Evolutionary conservation across 805 yeast species (phyloP), one percentile per base, ranked within the genome.

Genomic region (Kuraishia floccosa): DNA sequence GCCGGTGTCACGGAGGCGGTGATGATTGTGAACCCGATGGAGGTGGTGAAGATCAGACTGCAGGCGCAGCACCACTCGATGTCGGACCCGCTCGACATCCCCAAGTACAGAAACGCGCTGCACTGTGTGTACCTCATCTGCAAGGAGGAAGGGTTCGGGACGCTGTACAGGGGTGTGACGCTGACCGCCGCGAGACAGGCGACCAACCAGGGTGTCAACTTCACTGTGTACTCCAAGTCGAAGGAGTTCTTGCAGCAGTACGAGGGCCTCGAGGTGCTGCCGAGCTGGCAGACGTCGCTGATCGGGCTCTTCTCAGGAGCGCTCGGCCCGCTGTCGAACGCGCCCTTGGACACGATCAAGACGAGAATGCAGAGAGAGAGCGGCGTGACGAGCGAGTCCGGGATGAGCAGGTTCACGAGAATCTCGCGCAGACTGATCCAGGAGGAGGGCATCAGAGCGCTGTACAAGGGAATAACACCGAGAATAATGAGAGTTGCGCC

Each of bases 401-500:
- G 91, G 21, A 53, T 84, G 56, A 73, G 71, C 33, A 73, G 94
- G 58, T 86, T 89, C 45, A 58, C 68, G 24, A 71, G 87, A 53
- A 89, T 91, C 47, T 84, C 93, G 37, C 61, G 63, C 29, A 87
- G 78, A 48, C 68, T 89, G 56, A 63, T 87, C 42, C 76, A 75
- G 52, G 94, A 85, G 63, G 95, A 86, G 60, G 98, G 98, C 43
- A 62, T 76, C 42, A 66, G 70, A 33, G 93, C 95, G 25, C 70
- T 89, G 54, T 89, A 89, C 66, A 84, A 89, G 54, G 98, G 98
- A 62, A 89, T 89, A 52, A 86, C 96, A 16, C 98, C 98, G 45
- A 79, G 98, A 64, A 89, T 89, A 44, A 87, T 89, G 94, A 80
- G 98, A 63, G 98, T 89, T 31, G 98, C 98, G 9, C 96, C 98